phyloP scores from a whole-genome alignment of 768 basidiomycete genomes.

The Boletus tylopilopsis region DNA sequence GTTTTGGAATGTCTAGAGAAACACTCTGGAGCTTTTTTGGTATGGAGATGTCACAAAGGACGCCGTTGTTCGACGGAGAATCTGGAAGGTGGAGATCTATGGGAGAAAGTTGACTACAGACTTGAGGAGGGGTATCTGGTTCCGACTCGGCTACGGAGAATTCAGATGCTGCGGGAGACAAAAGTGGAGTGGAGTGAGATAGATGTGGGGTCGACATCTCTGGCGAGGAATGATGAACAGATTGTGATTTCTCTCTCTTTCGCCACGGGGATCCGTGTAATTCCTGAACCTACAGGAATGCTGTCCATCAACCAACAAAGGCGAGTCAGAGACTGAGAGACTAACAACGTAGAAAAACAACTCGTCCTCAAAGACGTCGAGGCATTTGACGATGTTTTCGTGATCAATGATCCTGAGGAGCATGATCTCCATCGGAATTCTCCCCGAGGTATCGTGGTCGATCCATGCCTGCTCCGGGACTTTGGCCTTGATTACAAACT shows the following conservation, averaged over 20 bases:
- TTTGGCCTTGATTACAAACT: conserved; percentile 85
- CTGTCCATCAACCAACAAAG: conserved; percentile 1
- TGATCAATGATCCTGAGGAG: conserved; percentile 72
- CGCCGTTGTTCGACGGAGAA: conserved; percentile 10
- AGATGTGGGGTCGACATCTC: conserved; percentile 21
- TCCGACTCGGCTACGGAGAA: conserved; percentile 43
- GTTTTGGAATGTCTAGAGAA: conserved; percentile 27
- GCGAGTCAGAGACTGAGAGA: conserved; percentile 6
- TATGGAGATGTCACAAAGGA: conserved; percentile 1
- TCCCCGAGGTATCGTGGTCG: conserved; percentile 56
- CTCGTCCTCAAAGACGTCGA: conserved; percentile 82
- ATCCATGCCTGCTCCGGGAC: conserved; percentile 52
- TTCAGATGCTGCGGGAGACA: conserved; percentile 54
- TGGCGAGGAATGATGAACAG: conserved; percentile 23
- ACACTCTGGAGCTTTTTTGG: conserved; percentile 9
- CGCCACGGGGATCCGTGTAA: conserved; percentile 91
- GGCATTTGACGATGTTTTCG: conserved; percentile 76
- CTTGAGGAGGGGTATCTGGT: conserved; percentile 41
- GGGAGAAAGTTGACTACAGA: conserved; percentile 23
- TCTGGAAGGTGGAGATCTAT: conserved; percentile 17
- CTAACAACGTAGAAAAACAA: conserved; percentile 85
- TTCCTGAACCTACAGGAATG: conserved; percentile 69
- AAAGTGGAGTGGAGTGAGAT: conserved; percentile 44
- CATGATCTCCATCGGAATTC: conserved; percentile 78
- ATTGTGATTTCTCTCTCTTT: conserved; percentile 36